Evolutionary conservation across 192 early-diverging fungal species (phyloP), one percentile per base, ranked within the genome.

Genomic region (Rhizoclosmatium sp.): DNA sequence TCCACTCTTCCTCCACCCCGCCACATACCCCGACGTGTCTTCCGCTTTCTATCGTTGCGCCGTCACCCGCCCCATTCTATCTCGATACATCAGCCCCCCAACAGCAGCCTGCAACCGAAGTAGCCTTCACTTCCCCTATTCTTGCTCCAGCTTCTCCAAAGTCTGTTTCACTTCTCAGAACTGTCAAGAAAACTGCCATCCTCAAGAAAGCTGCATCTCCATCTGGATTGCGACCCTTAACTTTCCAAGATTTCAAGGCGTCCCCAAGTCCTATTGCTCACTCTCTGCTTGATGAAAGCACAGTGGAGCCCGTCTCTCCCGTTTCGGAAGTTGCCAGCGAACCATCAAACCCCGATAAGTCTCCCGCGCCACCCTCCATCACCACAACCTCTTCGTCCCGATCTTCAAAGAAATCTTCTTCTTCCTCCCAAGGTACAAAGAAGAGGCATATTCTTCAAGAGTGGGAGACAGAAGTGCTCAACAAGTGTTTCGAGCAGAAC

Each of bases 401-500:
- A 7, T 54, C 51, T 1, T 54, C 51, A 7, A 54, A 54, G 51
- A 54, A 54, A 16, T 16, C 51, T 12, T 12, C 5, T 0, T 7
- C 16, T 16, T 0, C 51, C 1, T 7, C 51, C 51, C 9, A 16
- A 54, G 10, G 10, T 3, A n/a, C 51, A 14, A 76, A 76, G 47
- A 76, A 76, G 64, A 61, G 75, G 2, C 65, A 76, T 47, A 76
- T 67, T 51, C 65, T 76, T 21, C 61, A 76, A 12, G 59, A 61
- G 3, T 45, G 59, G 12, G 59, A 64, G 47, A 61, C 39, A 7
- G 67, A 69, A 7, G 7, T 42, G 40, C 45, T 69, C 41, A 47
- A 46, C 19, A 9, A 12, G 7, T 69, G 67, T 69, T 69, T 69
- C 23, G 45, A 42, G 16, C 2, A 69, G 14, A 40, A 47, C 46